phyloP scores from a whole-genome alignment of 257 asterid species.

The Solanum etuberosum region DNA sequence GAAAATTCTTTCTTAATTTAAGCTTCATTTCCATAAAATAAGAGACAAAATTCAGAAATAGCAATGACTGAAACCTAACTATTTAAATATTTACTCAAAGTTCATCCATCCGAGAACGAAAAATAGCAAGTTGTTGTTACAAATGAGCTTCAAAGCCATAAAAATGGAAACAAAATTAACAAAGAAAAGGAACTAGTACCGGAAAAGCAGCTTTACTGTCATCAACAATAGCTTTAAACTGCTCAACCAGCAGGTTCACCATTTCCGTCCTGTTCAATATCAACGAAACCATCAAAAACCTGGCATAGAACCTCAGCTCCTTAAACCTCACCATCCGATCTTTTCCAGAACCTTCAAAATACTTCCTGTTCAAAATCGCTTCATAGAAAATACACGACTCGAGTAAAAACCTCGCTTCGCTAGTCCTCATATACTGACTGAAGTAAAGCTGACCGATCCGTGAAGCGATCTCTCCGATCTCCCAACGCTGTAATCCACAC shows the following conservation, averaged over 20 bases:
- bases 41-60: neutral
- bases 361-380: constrained; percentile 68
- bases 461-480: constrained; percentile 98
- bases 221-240: constrained; percentile 71
- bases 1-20: neutral
- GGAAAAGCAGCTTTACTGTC: constrained; percentile 68
- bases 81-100: neutral
- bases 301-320: constrained; percentile 88
- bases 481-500: constrained; percentile 88
- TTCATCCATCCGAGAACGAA: neutral
- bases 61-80: neutral
- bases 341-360: constrained; percentile 67
- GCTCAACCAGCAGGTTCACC: constrained; percentile 64
- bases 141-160: neutral
- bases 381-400: constrained; percentile 91
- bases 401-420: constrained; percentile 80
- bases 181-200: constrained; percentile 23
- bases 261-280: constrained; percentile 60
- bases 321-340: constrained; percentile 83
- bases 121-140: neutral
- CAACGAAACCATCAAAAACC: constrained; percentile 86
- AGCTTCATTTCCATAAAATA: neutral
- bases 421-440: constrained; percentile 84
- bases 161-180: neutral
- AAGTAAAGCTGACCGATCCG: constrained; percentile 91